These are phyloP conservation scores for Fennellomyces sp. DNA, from an alignment of 371 early-diverging fungal genomes.

Conservation along the genomic window DNA sequence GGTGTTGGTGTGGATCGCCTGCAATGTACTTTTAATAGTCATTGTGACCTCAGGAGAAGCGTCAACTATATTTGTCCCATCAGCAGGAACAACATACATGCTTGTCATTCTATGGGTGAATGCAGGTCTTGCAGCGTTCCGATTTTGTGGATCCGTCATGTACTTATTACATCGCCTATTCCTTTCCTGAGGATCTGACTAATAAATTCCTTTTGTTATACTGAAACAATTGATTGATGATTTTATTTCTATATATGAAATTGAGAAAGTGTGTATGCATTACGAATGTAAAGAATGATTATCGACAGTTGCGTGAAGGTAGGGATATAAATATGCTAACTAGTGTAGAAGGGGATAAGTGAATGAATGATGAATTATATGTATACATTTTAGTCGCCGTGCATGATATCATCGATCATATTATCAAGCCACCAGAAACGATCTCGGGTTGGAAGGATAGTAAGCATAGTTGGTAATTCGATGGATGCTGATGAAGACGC, in stretches of 20 bases:
- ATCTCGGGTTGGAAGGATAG: slow-evolving; percentile 16
- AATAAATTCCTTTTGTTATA: too few species aligned
- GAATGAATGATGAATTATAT: neutral
- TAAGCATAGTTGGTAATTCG: slow-evolving; percentile 14
- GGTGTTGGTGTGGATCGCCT: slow-evolving; percentile 84
- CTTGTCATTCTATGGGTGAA: slow-evolving; percentile 88
- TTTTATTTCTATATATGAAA: too few species aligned
- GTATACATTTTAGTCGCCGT: slow-evolving; percentile 3
- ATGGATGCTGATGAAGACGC: neutral
- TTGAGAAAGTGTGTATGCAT: too few species aligned
- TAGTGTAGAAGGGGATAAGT: too few species aligned
- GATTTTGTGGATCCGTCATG: slow-evolving; percentile 78
- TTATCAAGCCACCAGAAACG: slow-evolving; percentile 25
- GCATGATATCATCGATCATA: slow-evolving; percentile 20
- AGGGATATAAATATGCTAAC: too few species aligned
- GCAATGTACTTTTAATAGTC: slow-evolving; percentile 78
- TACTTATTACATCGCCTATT: slow-evolving; percentile 66
- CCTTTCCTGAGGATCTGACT: neutral
- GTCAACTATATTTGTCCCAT: slow-evolving; percentile 25
- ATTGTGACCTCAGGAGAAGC: slow-evolving; percentile 49
- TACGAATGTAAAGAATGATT: too few species aligned
- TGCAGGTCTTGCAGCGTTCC: slow-evolving; percentile 74
- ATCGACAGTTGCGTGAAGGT: too few species aligned
- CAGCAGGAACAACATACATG: slow-evolving; percentile 70
- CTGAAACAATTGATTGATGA: too few species aligned